Base-by-base conservation (phyloP, 352 stramenopile species). In the Pythium dissotocum region DNA sequence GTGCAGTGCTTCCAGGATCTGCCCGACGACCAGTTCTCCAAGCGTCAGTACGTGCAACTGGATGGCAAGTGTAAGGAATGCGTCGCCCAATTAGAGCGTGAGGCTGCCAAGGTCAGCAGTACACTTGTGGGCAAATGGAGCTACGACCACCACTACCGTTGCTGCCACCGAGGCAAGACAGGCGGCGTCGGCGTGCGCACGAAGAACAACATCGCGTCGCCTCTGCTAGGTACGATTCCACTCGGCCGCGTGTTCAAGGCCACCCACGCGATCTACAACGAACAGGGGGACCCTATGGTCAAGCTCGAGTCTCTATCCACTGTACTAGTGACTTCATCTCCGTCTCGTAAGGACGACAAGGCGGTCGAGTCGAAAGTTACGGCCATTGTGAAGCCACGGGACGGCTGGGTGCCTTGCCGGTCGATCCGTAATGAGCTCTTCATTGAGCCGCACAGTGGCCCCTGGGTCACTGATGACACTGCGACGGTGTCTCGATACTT, bases 351-450 rank as follows among this genome's bases (percentile, higher is more conserved):
- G 21, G 16, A 38, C 26, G 21, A 38, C 57, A 61, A 48, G 28
- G 13, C n/a, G 6, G 48, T 32, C 18, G 5, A 24, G 42, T 30
- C n/a, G 36, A 24, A 32, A 26, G 12, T 6, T 1, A n/a, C 8
- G 13, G 24, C 48, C 28, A 4, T 30, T 30, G 10, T 16, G 12
- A 78, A 77, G 55, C 46, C 38, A 10, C 73, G 76, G 16, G 77
- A 82, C 36, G 78, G 71, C 0, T 93, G 85, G 85, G 76, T 91
- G n/a, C 77, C 83, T 1, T 90, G 76, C 55, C 83, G 83, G 28
- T 93, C 85, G 2, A 80, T 93, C 71, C 81, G 82, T 56, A 93
- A 93, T 51, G 85, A 93, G 65, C 70, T 91, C 46, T 61, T 90
- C 18, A 68, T 93, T n/a, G 83, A 91, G 54, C 64, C 35, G 4